Evolutionary conservation across 208 protist species (phyloP).

Genomic region (Chromosphaera perkinsii): DNA sequence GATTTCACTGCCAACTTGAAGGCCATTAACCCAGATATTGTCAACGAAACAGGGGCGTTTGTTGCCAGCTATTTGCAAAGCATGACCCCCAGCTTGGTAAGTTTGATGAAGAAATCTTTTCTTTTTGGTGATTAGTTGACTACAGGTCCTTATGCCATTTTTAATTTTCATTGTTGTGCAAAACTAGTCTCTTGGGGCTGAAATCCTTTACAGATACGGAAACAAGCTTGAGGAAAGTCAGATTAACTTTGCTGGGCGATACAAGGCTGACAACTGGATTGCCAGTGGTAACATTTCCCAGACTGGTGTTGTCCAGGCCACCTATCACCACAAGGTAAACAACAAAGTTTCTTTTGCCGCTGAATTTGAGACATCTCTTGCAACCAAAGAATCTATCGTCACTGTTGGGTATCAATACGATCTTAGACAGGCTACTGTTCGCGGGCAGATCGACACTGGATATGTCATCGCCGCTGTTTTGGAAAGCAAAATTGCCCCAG

Average conservation of each 20-base stretch:
- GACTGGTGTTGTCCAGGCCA: background rate
- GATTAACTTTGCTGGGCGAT: conserved; percentile 14
- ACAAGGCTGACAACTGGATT: conserved; percentile 9
- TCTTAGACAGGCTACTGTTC: background rate
- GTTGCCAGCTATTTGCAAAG: conserved; percentile 26
- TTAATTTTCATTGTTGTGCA: too few relatives aligned
- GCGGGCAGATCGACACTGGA: conserved; percentile 16
- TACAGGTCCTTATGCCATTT: too few relatives aligned
- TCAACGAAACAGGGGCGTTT: conserved; percentile 4
- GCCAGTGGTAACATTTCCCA: background rate
- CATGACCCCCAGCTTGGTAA: conserved; percentile 11
- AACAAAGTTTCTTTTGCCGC: conserved; percentile 22
- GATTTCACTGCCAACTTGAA: conserved; percentile 26
- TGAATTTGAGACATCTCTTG: conserved; percentile 19
- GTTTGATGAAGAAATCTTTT: too few relatives aligned
- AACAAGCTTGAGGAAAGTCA: conserved; percentile 1
- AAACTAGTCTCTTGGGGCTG: background rate
- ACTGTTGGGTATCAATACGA: conserved; percentile 24
- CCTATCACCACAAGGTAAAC: conserved; percentile 15
- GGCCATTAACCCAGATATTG: conserved; percentile 20
- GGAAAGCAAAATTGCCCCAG: conserved; percentile 21
- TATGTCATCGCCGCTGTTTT: conserved; percentile 23
- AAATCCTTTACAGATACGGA: conserved; percentile 18
- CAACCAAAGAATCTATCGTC: conserved; percentile 14
- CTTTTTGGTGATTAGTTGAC: too few relatives aligned